Evolutionary conservation across 1,284 basidiomycete species (phyloP), one percentile per base, ranked within the genome.

Genomic region (Trametes sp.): DNA sequence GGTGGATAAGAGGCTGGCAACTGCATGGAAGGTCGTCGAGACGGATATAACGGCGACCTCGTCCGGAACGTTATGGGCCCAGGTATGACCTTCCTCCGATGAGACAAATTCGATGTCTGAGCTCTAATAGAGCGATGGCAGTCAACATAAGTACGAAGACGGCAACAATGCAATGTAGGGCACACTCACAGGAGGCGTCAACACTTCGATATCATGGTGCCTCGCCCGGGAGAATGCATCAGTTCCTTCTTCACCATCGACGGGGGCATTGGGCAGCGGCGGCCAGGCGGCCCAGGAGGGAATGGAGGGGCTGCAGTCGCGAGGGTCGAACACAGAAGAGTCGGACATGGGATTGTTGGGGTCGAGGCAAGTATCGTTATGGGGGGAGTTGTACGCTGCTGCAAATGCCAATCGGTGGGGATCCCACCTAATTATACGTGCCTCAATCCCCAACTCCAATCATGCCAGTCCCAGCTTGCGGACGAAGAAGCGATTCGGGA

Each of bases 1-100:
- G n/a, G 46, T 49, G 13, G 55, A 42, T 41, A 62, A 57, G 23
- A 61, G 41, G 13, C 73, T 73, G 31, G 70, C 63, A 41, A 69
- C 73, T 2, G 58, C 41, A 26, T 77, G 78, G 56, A 69, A 70
- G 1, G 69, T 73, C 11, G 50, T 67, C 73, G 77, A 26, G 72
- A 78, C 29, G 72, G 77, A 54, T n/a, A 54, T 16, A 23, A 0
- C 1, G 59, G 31, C 33, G 33, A 24, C 31, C 14, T 49, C 29
- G 16, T 66, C 9, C 10, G 21, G 11, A 13, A 11, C 11, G 23
- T 35, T 21, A 35, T 24, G 19, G 24, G 14, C 23, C n/a, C n/a
- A n/a, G n/a, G n/a, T n/a, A 28, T 26, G 11, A 23, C 7, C 21
- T 6, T 45, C 46, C 8, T 11, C 26, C 29, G 28, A 26, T n/a